Base-by-base conservation (phyloP, 768 basidiomycete genomes). In the Saitozyma sp. region DNA sequence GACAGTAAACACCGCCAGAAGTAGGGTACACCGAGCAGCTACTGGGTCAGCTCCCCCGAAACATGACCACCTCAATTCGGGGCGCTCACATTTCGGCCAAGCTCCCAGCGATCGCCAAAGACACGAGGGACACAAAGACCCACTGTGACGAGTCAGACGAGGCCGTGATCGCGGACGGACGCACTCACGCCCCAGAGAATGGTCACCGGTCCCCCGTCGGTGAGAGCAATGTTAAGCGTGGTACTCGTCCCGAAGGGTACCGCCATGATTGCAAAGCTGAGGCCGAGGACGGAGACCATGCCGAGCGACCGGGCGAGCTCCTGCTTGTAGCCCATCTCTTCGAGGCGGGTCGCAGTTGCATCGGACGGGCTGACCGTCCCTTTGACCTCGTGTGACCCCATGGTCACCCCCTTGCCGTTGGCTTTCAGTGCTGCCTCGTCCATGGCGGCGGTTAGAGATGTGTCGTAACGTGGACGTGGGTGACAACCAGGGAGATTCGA, bases 21-120 rank as follows among this genome's bases (percentile, higher is more conserved):
- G 75, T 76, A 2, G 75, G 75, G 38, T 67, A 76, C 8, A 76
- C 75, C 14, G 72, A 74, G 48, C 75, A 76, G 61, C 70, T 72
- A 50, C 9, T 37, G 1, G 4, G 19, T 50, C 52, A 55, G 57
- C 46, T 53, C 13, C 9, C 14, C 17, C 2, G 17, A 16, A 16
- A 19, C 3, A 58, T 42, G 20, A 20, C 16, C 13, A 20, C 43
- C 29, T 17, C 14, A 6, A 6, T 37, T 20, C 9, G 20, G 14
- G 43, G 45, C 17, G 50, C 70, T 61, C 42, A 69, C 70, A 76
- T 76, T 46, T 76, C 75, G 0, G 70, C 75, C 29, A 76, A 51
- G 61, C 68, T 70, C 8, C 61, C 56, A n/a, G 71, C 71, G 46
- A 73, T 73, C 13, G 59, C 59, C 38, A 73, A 20, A 8, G 71